These are phyloP conservation scores for Ceriops decandra DNA, from an alignment of 345 rosid genomes.

Conservation along the genomic window DNA sequence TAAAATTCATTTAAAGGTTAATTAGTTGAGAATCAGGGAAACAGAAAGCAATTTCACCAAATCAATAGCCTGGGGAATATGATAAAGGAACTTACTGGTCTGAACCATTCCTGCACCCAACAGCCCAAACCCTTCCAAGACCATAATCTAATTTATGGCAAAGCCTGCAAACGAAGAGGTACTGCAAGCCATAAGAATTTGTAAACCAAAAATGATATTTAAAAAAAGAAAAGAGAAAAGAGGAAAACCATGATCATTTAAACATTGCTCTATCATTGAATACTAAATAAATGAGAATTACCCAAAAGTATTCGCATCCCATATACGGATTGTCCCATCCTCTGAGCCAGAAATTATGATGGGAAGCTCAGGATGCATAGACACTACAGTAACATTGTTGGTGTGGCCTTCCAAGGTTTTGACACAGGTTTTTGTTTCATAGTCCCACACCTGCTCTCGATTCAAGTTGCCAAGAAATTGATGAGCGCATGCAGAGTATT, in stretches of 20 bases:
- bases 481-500: neutral
- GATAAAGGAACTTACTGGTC: constrained; percentile 19
- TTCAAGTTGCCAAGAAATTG: constrained; percentile 2
- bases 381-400: constrained; percentile 20
- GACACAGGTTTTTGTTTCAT: constrained; percentile 18
- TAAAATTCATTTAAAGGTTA: neutral
- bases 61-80: neutral
- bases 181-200: no score
- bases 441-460: constrained; percentile 27
- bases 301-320: constrained; percentile 25
- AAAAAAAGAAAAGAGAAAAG: neutral
- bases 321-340: constrained; percentile 25
- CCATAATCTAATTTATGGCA: constrained; percentile 10
- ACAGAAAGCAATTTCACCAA: neutral
- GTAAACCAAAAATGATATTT: neutral
- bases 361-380: constrained; percentile 25
- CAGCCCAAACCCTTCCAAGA: constrained; percentile 29
- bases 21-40: neutral
- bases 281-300: constrained; percentile 3
- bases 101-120: constrained; percentile 20
- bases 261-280: neutral
- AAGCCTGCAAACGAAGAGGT: constrained; percentile 12
- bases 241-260: neutral
- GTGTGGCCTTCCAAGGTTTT: constrained; percentile 31
- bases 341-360: constrained; percentile 26